Evolutionary conservation across 768 basidiomycete genomes (phyloP), one percentile per base, ranked within the genome.

Genomic region (Pisolithus orientalis): DNA sequence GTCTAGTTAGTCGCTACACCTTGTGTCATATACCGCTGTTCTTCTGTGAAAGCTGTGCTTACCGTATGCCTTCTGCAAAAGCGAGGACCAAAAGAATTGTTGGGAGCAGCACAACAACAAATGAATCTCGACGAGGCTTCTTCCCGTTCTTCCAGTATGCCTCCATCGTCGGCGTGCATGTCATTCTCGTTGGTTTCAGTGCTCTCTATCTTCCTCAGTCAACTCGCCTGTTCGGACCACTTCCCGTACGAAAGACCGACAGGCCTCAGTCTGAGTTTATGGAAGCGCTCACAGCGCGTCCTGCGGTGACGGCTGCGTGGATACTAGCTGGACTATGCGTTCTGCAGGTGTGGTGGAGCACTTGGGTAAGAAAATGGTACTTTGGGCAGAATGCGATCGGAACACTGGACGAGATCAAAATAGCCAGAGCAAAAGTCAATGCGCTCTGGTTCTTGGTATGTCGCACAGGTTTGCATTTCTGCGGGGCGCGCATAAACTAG

Each of bases 201-300:
- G 79, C 79, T 1, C 72, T 91, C 49, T 83, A 80, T 64, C 73
- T 91, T n/a, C 90, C 89, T n/a, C 78, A 78, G 47, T 79, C 77
- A 16, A 72, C 75, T 3, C 70, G 74, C 43, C 62, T 82, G 25
- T 70, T 74, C 53, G 70, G 67, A 11, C 60, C 73, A n/a, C 66
- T 68, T 29, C 61, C 60, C 2, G 62, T 66, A 9, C 54, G 59
- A 46, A 59, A 67, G 61, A 66, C 65, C 6, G 85, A 88, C 59
- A 75, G 79, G 50, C 87, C 87, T 10, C 87, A 90, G 60, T 80
- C 83, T 54, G 77, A 77, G 2, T 87, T 90, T 66, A 68, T 92
- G 21, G 80, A 78, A 39, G 73, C 79, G 2, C 64, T 93, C 55
- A 91, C 90, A 0, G 60, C 70, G 2, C 77, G 76, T 54, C 85